phyloP scores from a whole-genome alignment of 495 filamentous ascomycete genomes.

The Penicillium manginii region DNA sequence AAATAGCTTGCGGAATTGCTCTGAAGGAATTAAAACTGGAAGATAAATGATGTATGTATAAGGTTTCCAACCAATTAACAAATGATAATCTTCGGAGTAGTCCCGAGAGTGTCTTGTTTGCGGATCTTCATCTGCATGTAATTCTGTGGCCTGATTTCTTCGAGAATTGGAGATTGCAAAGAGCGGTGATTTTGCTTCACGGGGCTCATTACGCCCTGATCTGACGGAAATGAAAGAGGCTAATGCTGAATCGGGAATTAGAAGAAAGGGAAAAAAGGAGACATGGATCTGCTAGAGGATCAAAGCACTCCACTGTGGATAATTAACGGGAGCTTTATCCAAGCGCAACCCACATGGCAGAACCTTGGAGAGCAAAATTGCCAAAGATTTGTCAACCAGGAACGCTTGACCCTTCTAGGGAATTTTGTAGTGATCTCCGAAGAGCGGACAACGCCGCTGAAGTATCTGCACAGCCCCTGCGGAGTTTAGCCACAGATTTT shows the following conservation, averaged over 20 bases:
- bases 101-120: background rate
- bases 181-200: background rate
- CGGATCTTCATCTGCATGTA: background rate
- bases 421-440: background rate
- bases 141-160: background rate
- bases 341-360: constrained; percentile 13
- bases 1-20: background rate
- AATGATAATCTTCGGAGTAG: background rate
- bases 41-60: background rate
- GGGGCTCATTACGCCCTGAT: background rate
- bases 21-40: background rate
- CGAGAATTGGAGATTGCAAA: background rate
- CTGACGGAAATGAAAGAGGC: background rate
- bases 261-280: background rate
- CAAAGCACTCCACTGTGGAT: constrained; percentile 1
- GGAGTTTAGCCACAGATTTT: background rate
- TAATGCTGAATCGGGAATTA: background rate
- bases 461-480: background rate
- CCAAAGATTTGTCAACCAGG: constrained; percentile 13
- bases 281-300: background rate
- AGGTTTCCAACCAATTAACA: background rate
- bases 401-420: background rate
- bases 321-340: constrained; percentile 1
- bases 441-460: background rate
- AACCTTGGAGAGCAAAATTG: background rate